Percentiles rank a stretch among this genome's conserved stretches.
Evolutionary conservation across 208 protist species (phyloP).

Genomic region (Trypanosoma mega): DNA sequence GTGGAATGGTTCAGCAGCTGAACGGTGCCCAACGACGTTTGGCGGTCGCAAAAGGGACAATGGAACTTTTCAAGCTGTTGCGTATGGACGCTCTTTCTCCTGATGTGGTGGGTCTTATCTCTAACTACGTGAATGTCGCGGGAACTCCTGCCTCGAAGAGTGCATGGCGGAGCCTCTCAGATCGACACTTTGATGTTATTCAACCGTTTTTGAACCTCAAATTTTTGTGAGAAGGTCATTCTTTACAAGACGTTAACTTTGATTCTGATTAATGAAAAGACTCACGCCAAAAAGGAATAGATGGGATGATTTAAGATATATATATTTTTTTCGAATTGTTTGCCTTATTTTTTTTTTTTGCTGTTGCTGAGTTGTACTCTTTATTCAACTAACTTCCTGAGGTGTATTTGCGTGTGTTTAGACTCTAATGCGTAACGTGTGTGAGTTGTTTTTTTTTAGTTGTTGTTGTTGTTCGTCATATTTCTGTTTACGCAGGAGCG

Average conservation of each 20-base stretch:
- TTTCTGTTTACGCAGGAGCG: too few species aligned
- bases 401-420: too few species aligned
- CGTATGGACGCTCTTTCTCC: slow-evolving; percentile 36
- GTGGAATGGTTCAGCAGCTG: slow-evolving; percentile 36
- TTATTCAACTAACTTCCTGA: too few species aligned
- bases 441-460: too few species aligned
- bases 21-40: slow-evolving; percentile 36
- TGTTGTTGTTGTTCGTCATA: too few species aligned
- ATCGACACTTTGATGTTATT: slow-evolving; percentile 40
- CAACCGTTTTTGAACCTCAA: slow-evolving; percentile 55
- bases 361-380: slow-evolving; percentile 9
- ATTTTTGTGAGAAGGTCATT: slow-evolving; percentile 37
- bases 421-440: too few species aligned
- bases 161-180: slow-evolving; percentile 43
- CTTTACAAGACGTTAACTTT: slow-evolving; percentile 1
- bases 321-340: background rate
- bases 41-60: slow-evolving; percentile 46
- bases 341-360: background rate
- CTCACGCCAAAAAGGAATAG: too few species aligned
- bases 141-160: slow-evolving; percentile 39
- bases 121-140: slow-evolving; percentile 40
- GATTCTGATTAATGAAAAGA: background rate
- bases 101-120: slow-evolving; percentile 45
- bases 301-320: background rate
- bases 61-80: slow-evolving; percentile 56